Conservation (phyloP, 2,329 filamentous ascomycete genomes). For the Pleomassaria siparia region DNA sequence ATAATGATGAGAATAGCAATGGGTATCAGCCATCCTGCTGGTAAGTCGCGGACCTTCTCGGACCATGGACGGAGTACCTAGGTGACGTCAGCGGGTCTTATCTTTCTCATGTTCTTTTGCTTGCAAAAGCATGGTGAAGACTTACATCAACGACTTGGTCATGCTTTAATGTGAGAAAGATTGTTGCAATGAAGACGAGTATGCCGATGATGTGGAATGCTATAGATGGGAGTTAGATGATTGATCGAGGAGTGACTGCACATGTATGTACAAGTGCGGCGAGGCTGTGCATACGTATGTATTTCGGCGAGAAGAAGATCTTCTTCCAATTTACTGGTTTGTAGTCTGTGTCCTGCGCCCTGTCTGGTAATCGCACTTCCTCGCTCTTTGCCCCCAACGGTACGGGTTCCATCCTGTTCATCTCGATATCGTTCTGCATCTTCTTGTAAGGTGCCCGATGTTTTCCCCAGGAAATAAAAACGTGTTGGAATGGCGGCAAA, state of each 20-base stretch:
- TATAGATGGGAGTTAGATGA: constrained; percentile 9
- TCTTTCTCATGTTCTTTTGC: too few relatives aligned
- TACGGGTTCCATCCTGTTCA: constrained; percentile 25
- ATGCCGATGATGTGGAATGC: constrained; percentile 38
- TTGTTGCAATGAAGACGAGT: constrained; percentile 26
- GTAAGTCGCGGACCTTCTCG: constrained; percentile 36
- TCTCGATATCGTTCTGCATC: constrained; percentile 29
- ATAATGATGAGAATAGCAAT: constrained; percentile 36
- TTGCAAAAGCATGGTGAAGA: neutral
- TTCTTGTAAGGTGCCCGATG: neutral
- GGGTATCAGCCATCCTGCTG: constrained; percentile 39
- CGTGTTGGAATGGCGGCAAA: neutral
- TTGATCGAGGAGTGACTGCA: neutral
- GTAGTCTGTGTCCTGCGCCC: constrained; percentile 31
- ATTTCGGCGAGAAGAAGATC: constrained; percentile 36
- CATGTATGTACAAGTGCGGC: neutral
- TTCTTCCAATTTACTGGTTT: constrained; percentile 37
- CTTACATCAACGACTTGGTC: constrained; percentile 35
- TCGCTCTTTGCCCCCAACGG: constrained; percentile 22
- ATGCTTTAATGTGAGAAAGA: constrained; percentile 31
- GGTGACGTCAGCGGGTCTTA: constrained; percentile 15
- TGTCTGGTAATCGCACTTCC: constrained; percentile 19
- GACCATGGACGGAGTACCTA: constrained; percentile 39
- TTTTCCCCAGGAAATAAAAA: neutral
- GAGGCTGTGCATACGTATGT: constrained; percentile 31